Conservation (phyloP, 768 basidiomycete genomes). For the Pholiota molesta region DNA sequence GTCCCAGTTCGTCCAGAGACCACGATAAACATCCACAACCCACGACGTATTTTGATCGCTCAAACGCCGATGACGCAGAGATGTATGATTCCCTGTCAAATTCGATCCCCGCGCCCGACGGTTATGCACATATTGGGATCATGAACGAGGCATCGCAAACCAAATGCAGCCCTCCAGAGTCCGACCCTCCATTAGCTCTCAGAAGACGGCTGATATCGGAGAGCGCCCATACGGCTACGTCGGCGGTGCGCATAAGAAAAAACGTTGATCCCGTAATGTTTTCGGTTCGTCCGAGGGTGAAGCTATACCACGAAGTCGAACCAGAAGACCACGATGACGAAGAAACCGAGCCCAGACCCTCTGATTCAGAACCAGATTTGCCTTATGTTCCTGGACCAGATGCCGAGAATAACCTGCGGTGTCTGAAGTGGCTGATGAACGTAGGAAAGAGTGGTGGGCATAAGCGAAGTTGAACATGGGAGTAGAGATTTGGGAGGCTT, state of each 20-base stretch:
- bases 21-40: too few species aligned
- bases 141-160: neutral
- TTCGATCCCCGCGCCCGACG: neutral
- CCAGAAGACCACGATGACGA: neutral
- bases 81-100: too few species aligned
- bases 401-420: conserved; percentile 3
- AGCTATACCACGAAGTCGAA: neutral
- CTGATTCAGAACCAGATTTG: neutral
- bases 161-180: neutral
- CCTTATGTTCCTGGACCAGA: conserved; percentile 2
- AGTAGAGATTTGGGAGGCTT: too few species aligned
- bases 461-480: neutral
- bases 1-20: too few species aligned
- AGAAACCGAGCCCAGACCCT: neutral
- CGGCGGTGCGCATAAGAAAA: neutral
- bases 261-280: neutral
- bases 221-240: neutral
- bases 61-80: too few species aligned
- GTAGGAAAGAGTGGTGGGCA: neutral
- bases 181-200: neutral
- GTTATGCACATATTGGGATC: neutral
- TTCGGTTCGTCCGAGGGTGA: neutral
- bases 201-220: neutral
- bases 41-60: too few species aligned
- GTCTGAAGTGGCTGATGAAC: conserved; percentile 4